These are phyloP conservation scores for Lathyrus oleraceus DNA, from an alignment of 306 rosid genomes.

Conservation along the genomic window DNA sequence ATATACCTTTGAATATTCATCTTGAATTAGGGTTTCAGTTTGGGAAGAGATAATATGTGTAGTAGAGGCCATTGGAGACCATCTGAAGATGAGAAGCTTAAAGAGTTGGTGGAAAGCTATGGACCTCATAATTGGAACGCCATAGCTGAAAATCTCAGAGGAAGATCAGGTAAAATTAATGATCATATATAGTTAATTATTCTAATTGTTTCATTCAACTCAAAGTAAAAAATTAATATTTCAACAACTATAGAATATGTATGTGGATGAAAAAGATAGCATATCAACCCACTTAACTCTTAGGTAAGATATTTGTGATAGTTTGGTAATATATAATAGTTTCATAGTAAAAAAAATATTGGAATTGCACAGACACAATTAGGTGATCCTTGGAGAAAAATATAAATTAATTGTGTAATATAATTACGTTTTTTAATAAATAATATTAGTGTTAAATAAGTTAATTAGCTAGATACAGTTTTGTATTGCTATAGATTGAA, in stretches of 20 bases:
- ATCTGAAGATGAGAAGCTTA: constrained; percentile 85
- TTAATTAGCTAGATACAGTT: background rate
- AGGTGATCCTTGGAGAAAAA: background rate
- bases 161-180: constrained; percentile 78
- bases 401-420: background rate
- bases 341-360: background rate
- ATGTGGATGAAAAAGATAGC: background rate
- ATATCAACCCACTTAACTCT: background rate
- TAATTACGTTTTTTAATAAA: background rate
- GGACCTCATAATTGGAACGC: constrained; percentile 99
- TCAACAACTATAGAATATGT: background rate
- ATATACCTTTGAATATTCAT: constrained; percentile 7
- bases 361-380: background rate
- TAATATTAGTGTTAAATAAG: background rate
- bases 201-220: background rate
- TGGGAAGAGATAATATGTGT: constrained; percentile 55
- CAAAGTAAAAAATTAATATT: background rate
- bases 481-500: background rate
- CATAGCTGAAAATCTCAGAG: constrained; percentile 89
- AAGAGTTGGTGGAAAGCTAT: constrained; percentile 81
- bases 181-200: constrained; percentile 4
- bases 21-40: constrained; percentile 44
- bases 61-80: constrained; percentile 99
- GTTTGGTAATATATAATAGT: background rate
- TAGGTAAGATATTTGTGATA: background rate